Base-by-base conservation (phyloP, 805 yeast species). In the Candida oleophila region DNA sequence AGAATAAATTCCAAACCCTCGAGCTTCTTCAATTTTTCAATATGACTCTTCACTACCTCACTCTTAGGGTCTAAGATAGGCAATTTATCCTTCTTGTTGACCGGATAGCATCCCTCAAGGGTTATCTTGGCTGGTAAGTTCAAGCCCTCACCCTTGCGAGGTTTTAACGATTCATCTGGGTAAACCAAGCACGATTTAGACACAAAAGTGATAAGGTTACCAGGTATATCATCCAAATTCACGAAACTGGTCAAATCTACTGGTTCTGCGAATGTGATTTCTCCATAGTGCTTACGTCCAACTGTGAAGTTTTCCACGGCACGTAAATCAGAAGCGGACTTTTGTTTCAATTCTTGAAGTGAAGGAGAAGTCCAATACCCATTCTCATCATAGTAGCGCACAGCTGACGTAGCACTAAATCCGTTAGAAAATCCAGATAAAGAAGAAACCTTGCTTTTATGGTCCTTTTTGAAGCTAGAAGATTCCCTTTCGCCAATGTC, bases 341-440 rank as follows among this genome's bases (percentile, higher is more conserved):
- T 73, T 15, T 73, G 65, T 46, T 78, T 75, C 44, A 94, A 69
- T 42, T 82, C 82, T 3, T 82, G 78, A 34, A 85, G 59, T 2
- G 89, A 73, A 15, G 99, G 99, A 4, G 87, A 80, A 45, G 83
- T 85, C 88, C 94, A 94, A 67, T 91, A 94, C 4, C 91, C 96
- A 42, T 86, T 80, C 12, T 82, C 83, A 43, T 85, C 80, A 22
- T 74, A 73, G 38, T 77, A 70, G 38, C 71, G 53, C 12, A 34
- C 42, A 3, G 38, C 28, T 30, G 37, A 15, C 3, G 44, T 14
- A 11, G 44, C 11, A 5, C 11, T 25, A 11, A 25, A 25, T 5
- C 30, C 30, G 7, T 22, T 15, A 22, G 42, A 33, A 39, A 39
- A 15, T 36, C 39, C 39, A 4, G 39, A 18, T 8, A 36, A 20